A percentile compares a stretch with the other conserved stretches of the same genome.
These are phyloP conservation scores for Sabuloglossum arenarium DNA, from an alignment of 495 filamentous ascomycete genomes.

Conservation along the genomic window DNA sequence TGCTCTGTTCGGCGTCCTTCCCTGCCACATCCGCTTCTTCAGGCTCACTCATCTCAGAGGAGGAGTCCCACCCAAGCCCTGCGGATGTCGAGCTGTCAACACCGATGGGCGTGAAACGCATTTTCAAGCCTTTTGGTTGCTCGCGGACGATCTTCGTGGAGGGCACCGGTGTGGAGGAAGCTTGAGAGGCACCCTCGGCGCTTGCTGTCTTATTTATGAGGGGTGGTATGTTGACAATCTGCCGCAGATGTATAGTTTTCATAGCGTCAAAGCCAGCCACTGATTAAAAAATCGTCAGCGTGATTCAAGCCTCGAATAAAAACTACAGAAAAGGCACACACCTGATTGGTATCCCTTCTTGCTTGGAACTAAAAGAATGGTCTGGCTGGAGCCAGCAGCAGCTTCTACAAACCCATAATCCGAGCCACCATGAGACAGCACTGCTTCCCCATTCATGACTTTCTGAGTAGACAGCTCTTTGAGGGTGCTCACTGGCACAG, in stretches of 20 bases:
- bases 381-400: conserved; percentile 1
- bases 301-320: not conserved
- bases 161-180: conserved; percentile 7
- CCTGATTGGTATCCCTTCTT: not conserved
- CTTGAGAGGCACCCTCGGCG: conserved; percentile 7
- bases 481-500: conserved; percentile 14
- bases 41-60: not conserved
- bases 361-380: conserved; percentile 6
- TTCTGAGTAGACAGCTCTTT: conserved; percentile 12
- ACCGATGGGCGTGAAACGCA: conserved; percentile 16
- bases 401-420: conserved; percentile 14
- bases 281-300: not conserved
- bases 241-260: not conserved
- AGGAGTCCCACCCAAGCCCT: not conserved
- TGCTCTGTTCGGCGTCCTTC: not conserved
- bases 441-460: conserved; percentile 9
- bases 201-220: conserved; percentile 5
- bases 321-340: not conserved
- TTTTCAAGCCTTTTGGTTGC: conserved; percentile 18
- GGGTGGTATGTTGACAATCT: conserved; percentile 8
- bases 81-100: not conserved
- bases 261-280: not conserved
- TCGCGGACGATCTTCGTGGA: conserved; percentile 8
- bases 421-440: conserved; percentile 15
- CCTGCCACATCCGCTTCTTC: not conserved